Percentiles rank a stretch among this genome's conserved stretches.
phyloP scores from a whole-genome alignment of 2,329 filamentous ascomycete species.

The Cercospora sp. region DNA sequence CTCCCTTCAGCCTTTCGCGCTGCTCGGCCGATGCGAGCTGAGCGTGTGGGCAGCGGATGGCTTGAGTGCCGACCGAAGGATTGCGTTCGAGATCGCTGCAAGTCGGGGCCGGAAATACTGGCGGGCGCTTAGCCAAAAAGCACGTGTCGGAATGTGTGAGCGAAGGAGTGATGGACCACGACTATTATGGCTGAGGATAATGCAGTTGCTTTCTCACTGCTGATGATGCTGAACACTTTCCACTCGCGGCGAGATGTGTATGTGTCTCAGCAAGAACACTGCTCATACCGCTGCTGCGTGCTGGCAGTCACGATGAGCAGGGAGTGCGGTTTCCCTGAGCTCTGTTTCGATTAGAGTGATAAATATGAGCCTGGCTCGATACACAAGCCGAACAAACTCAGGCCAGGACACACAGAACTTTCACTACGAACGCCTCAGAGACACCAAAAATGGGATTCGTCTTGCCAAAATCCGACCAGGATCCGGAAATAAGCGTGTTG shows the following conservation, averaged over 20 bases:
- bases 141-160: neutral
- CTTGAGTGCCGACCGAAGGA: neutral
- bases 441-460: constrained; percentile 32
- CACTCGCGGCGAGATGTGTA: neutral
- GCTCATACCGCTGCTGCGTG: neutral
- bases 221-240: neutral
- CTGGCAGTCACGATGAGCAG: neutral
- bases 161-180: neutral
- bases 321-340: neutral
- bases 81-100: neutral
- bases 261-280: neutral
- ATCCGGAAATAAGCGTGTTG: constrained; percentile 29
- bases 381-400: constrained; percentile 25
- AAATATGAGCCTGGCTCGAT: constrained; percentile 29
- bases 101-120: neutral
- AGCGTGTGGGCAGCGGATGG: constrained; percentile 1
- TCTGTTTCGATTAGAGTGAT: neutral
- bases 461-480: constrained; percentile 33
- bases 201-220: neutral
- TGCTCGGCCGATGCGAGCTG: neutral
- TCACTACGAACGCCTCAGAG: constrained; percentile 29
- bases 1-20: constrained; percentile 1
- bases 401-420: constrained; percentile 24
- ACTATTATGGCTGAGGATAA: neutral
- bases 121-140: neutral